Evolutionary conservation across 495 filamentous ascomycete species (phyloP).

Genomic region (Bacidia gigantensis): DNA sequence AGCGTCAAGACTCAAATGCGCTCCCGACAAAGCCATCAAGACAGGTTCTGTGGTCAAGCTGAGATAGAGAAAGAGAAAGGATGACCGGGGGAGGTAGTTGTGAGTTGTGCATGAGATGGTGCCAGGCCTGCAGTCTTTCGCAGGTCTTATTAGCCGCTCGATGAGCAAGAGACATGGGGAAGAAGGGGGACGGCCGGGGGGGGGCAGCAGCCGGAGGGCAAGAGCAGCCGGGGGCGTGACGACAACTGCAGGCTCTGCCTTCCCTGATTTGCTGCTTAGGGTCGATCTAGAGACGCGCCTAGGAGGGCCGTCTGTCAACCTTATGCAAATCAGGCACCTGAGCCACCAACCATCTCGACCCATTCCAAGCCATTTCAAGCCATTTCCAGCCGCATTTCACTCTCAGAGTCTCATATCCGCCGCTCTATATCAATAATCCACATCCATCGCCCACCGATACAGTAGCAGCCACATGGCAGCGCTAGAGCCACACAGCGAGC

Average conservation of each 20-base stretch:
- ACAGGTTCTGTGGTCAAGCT: no score
- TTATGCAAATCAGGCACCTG: neutral
- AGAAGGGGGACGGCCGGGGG: no score
- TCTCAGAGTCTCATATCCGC: no score
- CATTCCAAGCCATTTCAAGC: neutral
- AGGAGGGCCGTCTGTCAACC: neutral
- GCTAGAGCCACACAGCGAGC: constrained; percentile 2
- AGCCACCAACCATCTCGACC: neutral
- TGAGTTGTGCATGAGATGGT: no score
- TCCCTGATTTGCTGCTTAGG: neutral
- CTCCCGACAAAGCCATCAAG: no score
- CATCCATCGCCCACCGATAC: neutral
- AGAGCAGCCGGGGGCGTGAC: neutral
- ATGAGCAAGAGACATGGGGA: no score
- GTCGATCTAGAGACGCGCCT: neutral
- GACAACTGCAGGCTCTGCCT: constrained; percentile 3
- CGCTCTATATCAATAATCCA: neutral
- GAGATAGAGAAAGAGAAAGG: no score
- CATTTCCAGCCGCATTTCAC: no score
- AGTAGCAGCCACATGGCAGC: neutral
- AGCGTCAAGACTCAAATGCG: no score
- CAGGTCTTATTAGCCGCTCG: neutral
- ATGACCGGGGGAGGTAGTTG: no score
- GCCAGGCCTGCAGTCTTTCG: no score
- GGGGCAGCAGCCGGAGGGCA: neutral